Base-by-base conservation (phyloP, 768 basidiomycete genomes). In the Suillus decipiens region DNA sequence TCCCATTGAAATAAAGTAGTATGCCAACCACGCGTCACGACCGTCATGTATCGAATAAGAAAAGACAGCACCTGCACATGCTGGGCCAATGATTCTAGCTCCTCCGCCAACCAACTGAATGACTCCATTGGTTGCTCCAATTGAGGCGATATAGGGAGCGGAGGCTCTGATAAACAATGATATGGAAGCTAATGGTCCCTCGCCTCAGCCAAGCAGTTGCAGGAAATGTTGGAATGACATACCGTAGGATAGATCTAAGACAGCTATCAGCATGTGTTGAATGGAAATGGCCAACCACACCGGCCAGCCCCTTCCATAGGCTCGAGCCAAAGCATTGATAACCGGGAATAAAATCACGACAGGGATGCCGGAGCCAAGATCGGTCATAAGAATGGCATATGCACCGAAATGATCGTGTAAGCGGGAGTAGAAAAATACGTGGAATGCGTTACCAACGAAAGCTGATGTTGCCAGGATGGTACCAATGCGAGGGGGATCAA, bases 401-500 rank as follows among this genome's bases (percentile, higher is more conserved):
- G 87, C 81, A 4, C 91, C 91, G 60, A 81, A 83, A 7, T 76
- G 75, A 43, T 84, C 80, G 58, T 87, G 79, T 28, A 88, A 74
- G 39, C 69, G 73, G 22, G 87, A 80, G 67, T 90, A 92, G 76
- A 84, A 85, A 57, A 86, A 76, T 17, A 85, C 77, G 71, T 90
- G 87, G 66, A 88, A 76, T 15, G 83, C 3, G 2, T 88, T 77
- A 14, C 28, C 28, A 28, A 28, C 1, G 28, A 28, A 3, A 4
- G 75, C 77, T 41, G 68, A 59, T 12, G 63, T 28, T 1, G 69
- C 69, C 36, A 77, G 47, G 22, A 71, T 65, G n/a, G 22, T 34
- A 7, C 78, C 78, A 34, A 79, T 80, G 11, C 64, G 28, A 1
- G 71, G 65, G 45, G 78, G 72, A 10, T 66, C 66, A 1, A 73